Base-by-base conservation (phyloP, 495 filamentous ascomycete genomes). In the Pseudoneurospora amorphoporcata region DNA sequence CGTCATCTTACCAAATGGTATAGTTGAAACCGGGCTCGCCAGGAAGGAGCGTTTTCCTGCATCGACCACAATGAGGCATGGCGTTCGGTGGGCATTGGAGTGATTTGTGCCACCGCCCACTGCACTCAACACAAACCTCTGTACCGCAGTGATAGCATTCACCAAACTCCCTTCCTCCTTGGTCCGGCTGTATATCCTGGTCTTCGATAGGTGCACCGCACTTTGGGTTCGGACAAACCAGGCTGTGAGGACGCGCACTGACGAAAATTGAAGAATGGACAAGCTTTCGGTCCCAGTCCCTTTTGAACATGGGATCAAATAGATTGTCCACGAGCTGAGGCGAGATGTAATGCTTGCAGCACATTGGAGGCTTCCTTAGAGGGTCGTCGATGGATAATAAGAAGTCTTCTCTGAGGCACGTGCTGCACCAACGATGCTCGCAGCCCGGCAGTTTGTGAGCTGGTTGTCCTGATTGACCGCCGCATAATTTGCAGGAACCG, bases 201-300 rank as follows among this genome's bases (percentile, higher is more conserved):
- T 91, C 92, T 71, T 86, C 88, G 77, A 95, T 92, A 88, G 89
- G 91, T 77, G 90, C 87, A 14, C 91, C 92, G 75, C 93, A 96
- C 17, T 86, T 65, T 5, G 53, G 29, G 14, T 17, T 16, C 14
- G 53, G 53, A 65, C 53, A 65, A 3, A 65, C 53, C 29, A 65
- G 29, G 84, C 23, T 84, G 84, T 17, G 84, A 83, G 4, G 92
- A 91, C 74, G 93, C 94, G 80, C 93, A 93, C 68, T 92, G 85
- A 68, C 90, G 88, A 76, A 88, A 14, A 90, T 91, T 38, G 91
- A 88, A 73, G 88, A 92, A 77, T 94, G 91, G 72, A 86, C 83
- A 76, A 88, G 94, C 76, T 93, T 94, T 37, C 83, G 85, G 79
- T 93, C 92, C 92, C 92, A 96, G 4, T 83, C 84, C 72, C 80